A percentile compares a stretch with the other conserved stretches of the same genome.
These are phyloP conservation scores for Saccharomycopsis crataegensis DNA, from an alignment of 1,139 yeast genomes.

Conservation along the genomic window DNA sequence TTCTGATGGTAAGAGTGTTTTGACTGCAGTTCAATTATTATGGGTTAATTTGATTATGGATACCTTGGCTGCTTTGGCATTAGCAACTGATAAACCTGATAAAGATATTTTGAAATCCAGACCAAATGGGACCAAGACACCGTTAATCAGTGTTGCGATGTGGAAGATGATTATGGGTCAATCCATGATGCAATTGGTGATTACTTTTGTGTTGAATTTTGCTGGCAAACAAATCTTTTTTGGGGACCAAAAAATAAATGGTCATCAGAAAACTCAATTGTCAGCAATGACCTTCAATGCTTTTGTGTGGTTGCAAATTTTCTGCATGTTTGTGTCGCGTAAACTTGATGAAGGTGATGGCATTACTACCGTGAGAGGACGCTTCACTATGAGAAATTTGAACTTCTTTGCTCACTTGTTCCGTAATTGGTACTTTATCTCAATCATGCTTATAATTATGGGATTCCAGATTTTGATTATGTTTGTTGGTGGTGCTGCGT, in stretches of 20 bases:
- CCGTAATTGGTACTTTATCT: constrained; percentile 75
- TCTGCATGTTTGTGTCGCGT: constrained; percentile 86
- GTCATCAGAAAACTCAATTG: constrained; percentile 50
- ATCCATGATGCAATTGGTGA: constrained; percentile 63
- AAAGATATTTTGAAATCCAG: constrained; percentile 67
- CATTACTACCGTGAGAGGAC: constrained; percentile 44
- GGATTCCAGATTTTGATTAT: constrained; percentile 82
- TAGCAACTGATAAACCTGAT: constrained; percentile 96
- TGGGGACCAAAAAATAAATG: constrained; percentile 32
- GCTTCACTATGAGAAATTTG: constrained; percentile 54
- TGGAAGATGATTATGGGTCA: constrained; percentile 98
- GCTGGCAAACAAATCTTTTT: constrained; percentile 61
- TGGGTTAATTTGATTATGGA: constrained; percentile 99
- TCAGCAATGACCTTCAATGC: constrained; percentile 88
- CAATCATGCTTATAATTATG: constrained; percentile 65
- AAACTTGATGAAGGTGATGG: constrained; percentile 87
- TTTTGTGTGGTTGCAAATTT: constrained; percentile 96
- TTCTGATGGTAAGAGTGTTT: constrained; percentile 68
- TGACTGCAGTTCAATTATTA: constrained; percentile 92
- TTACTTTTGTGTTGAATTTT: constrained; percentile 77
- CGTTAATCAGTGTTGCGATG: constrained; percentile 83
- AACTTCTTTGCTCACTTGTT: constrained; percentile 77
- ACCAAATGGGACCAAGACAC: constrained; percentile 79
- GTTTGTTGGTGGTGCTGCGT: constrained; percentile 97
- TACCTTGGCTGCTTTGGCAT: constrained; percentile 92